Conservation (phyloP, 805 yeast genomes). For the Cyberlindnera saturnus region DNA sequence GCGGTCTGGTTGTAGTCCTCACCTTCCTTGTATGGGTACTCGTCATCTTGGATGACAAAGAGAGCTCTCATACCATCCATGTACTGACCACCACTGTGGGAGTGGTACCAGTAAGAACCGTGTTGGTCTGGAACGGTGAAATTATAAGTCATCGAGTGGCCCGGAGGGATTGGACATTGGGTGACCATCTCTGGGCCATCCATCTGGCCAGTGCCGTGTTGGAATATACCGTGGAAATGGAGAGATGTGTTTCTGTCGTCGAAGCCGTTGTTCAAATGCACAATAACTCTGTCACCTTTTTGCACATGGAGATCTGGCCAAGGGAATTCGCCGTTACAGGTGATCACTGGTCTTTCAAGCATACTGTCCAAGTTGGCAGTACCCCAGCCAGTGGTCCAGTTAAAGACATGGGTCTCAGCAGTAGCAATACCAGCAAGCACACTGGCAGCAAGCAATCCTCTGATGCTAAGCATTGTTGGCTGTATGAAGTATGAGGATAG, state of each 20-base stretch:
- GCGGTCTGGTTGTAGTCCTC: constrained; percentile 74
- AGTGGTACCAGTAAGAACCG: constrained; percentile 97
- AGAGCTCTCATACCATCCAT: constrained; percentile 90
- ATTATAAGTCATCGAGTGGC: constrained; percentile 70
- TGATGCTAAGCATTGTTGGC: constrained; percentile 6
- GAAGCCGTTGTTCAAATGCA: constrained; percentile 73
- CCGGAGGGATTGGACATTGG: constrained; percentile 79
- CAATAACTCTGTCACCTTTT: constrained; percentile 72
- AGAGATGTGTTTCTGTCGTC: constrained; percentile 54
- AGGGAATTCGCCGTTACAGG: constrained; percentile 57
- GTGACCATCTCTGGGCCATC: constrained; percentile 88
- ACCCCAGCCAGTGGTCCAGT: constrained; percentile 63
- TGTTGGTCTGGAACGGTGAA: constrained; percentile 77
- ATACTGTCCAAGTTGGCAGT: constrained; percentile 34
- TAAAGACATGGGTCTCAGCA: constrained; percentile 49
- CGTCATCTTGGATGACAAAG: constrained; percentile 58
- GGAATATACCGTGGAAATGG: constrained; percentile 93
- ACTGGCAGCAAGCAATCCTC: constrained; percentile 4
- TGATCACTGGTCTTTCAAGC: constrained; percentile 34
- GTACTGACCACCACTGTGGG: constrained; percentile 85
- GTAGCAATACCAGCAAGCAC: constrained; percentile 4
- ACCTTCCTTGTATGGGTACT: constrained; percentile 44
- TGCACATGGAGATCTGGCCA: constrained; percentile 77
- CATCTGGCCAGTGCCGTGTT: constrained; percentile 63
- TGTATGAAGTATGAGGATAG: background rate